Base-by-base conservation (phyloP, 768 basidiomycete genomes). In the Mycena kentingensis region DNA sequence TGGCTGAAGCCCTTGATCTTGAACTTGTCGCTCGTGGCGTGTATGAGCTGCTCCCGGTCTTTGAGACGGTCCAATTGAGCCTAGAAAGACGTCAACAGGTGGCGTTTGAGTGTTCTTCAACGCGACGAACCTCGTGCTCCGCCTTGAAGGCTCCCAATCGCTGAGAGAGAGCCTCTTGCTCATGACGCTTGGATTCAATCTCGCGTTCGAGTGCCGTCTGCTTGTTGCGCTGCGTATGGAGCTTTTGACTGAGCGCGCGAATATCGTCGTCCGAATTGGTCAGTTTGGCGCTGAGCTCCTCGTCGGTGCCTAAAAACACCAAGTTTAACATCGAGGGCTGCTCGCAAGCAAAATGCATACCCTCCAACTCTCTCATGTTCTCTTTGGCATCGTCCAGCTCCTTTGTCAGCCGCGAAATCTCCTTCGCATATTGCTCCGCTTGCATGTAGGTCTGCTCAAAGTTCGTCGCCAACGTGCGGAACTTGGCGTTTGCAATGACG, bases 371-470 rank as follows among this genome's bases (percentile, higher is more conserved):
- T 41, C 84, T 78, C 27, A 90, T 72, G 49, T 79, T 88, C 38
- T 83, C 75, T 49, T 78, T 80, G 5, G 84, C 76, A 25, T 85
- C 81, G 1, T 77, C 74, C 31, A 89, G 74, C 36, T 93, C 86
- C 12, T 72, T 69, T 58, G 87, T 76, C 47, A 83, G 73, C 42
- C 81, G 78, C n/a, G 73, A 65, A 63, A 86, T 87, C 62, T 79
- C 81, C 53, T 82, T 76, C 48, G 84, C 73, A 39, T 90, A 67
- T 54, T 74, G 77, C 49, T 88, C 83, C 19, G 86, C 80, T 60
- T 82, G 83, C 49, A 87, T 70, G 63, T 89, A 94, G 48, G 88
- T 77, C 68, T 97, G 90, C 51, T 91, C 81, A 66, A 98, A 97
- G 64, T 88, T 88, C 19, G 83, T 84, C 3, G 90, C 86, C 38